phyloP scores from a whole-genome alignment of 768 basidiomycete species.

The Amanita jacksonii region DNA sequence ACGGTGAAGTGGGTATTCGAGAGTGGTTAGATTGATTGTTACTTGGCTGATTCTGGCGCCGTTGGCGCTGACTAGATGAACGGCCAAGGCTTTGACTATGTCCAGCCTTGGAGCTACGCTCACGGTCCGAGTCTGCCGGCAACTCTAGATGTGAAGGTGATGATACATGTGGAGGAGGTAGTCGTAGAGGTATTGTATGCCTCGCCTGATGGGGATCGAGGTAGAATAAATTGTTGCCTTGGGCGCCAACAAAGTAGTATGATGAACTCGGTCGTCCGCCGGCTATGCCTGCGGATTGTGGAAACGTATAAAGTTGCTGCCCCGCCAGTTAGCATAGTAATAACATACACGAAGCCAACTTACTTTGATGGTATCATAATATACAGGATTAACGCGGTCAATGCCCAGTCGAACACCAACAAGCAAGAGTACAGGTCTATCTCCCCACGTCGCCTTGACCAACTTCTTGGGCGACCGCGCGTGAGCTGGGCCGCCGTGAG shows the following conservation, averaged over 20 bases:
- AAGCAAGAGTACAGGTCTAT: slow-evolving; percentile 75
- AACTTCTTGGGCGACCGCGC: slow-evolving; percentile 21
- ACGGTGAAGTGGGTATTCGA: slow-evolving; percentile 37
- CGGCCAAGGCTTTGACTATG: not conserved
- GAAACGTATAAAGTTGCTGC: slow-evolving; percentile 82
- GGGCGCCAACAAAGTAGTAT: slow-evolving; percentile 94
- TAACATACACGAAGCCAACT: not conserved
- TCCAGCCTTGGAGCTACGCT: slow-evolving; percentile 4
- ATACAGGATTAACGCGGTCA: slow-evolving; percentile 92
- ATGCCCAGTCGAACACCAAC: slow-evolving; percentile 82
- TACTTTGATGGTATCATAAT: slow-evolving; percentile 68
- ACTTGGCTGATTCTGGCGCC: slow-evolving; percentile 9
- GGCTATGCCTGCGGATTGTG: slow-evolving; percentile 93
- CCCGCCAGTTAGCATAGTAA: not conserved
- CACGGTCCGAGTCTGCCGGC: slow-evolving; percentile 15
- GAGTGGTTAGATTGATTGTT: slow-evolving; percentile 19
- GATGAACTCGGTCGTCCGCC: slow-evolving; percentile 96
- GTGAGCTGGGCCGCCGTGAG: slow-evolving; percentile 27
- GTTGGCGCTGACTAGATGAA: slow-evolving; percentile 7
- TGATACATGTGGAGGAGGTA: slow-evolving; percentile 14
- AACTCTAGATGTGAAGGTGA: not conserved
- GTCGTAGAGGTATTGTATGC: slow-evolving; percentile 62
- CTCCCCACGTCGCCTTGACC: slow-evolving; percentile 54
- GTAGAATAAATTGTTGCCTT: slow-evolving; percentile 81
- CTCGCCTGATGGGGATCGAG: slow-evolving; percentile 76